Percentiles rank a stretch among this genome's conserved stretches.
Evolutionary conservation across 257 asterid species (phyloP).

Genomic region (Marsdenia floribunda): DNA sequence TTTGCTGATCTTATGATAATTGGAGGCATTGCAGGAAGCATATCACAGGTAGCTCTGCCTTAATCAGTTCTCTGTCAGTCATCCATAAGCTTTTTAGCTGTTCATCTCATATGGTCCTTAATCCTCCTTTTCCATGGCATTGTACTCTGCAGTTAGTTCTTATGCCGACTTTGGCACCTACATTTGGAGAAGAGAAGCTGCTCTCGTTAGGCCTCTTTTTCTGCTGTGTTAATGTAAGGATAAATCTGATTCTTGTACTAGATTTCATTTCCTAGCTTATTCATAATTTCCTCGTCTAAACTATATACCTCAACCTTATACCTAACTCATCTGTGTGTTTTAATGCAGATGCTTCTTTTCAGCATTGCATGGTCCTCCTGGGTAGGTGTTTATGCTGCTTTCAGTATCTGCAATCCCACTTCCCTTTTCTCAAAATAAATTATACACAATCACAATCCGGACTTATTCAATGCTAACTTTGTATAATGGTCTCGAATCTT

Average conservation of each 20-base stretch:
- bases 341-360: constrained; percentile 67
- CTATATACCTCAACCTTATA: background rate
- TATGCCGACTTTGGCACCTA: constrained; percentile 74
- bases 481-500: background rate
- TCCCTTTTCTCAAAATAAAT: background rate
- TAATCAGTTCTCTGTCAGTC: background rate
- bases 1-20: constrained; percentile 88
- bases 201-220: constrained; percentile 75
- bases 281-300: background rate
- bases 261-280: background rate
- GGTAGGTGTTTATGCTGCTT: constrained; percentile 37
- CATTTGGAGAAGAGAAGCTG: constrained; percentile 70
- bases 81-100: background rate
- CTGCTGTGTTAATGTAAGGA: constrained; percentile 50
- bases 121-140: constrained; percentile 4
- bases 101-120: background rate
- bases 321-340: constrained; percentile 6
- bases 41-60: constrained; percentile 58
- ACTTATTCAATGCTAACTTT: background rate
- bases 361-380: constrained; percentile 92
- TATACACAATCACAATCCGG: background rate
- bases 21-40: constrained; percentile 65
- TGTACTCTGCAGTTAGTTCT: constrained; percentile 53
- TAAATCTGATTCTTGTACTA: background rate
- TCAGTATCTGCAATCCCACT: background rate